Base-by-base conservation (phyloP, 371 early-diverging fungal genomes). In the Mucor saturninus region DNA sequence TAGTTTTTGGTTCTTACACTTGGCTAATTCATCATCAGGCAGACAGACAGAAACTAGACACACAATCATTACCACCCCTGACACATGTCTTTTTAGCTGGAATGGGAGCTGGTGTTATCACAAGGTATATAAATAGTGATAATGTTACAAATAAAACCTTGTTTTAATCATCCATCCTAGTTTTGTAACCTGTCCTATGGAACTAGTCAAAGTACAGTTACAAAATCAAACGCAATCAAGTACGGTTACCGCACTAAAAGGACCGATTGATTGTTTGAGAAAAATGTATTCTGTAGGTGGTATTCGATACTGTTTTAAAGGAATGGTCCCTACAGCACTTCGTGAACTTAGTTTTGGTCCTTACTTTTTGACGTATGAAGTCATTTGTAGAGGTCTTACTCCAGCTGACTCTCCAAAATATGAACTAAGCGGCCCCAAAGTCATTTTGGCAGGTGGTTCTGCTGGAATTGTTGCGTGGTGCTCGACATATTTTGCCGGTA, bases 381-480 rank as follows among this genome's bases (percentile, higher is more conserved):
- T 81, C 11, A 74, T 90, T 37, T 83, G 84, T 31, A 72, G 84
- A 39, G 61, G 69, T 50, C 30, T 76, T 52, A 77, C 69, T 54
- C 72, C 52, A 43, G 9, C 55, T 1, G 43, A 62, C 2, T 35
- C 52, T 30, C 38, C 54, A 9, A 35, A 29, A 11, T 72, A 77
- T 60, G 83, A 79, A 49, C 68, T 89, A 9, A 77, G 83, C 13
- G 84, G 86, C 13, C 68, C 70, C 13, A 72, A 86, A 31, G 66
- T 91, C 5, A 73, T 91, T 10, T 65, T 88, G 4, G 93, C 91
- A 15, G 93, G 93, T 54, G 93, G 91, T 2, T 58, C 86, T 38
- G 90, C 90, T 7, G 93, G 93, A 14, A 89, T 91, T 56, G 76
- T 78, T n/a, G 89, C 88, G 4, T 93, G 93, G 93, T 72, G 88